Base-by-base conservation (phyloP, 2,329 filamentous ascomycete genomes). In the Fusarium bulbicola region DNA sequence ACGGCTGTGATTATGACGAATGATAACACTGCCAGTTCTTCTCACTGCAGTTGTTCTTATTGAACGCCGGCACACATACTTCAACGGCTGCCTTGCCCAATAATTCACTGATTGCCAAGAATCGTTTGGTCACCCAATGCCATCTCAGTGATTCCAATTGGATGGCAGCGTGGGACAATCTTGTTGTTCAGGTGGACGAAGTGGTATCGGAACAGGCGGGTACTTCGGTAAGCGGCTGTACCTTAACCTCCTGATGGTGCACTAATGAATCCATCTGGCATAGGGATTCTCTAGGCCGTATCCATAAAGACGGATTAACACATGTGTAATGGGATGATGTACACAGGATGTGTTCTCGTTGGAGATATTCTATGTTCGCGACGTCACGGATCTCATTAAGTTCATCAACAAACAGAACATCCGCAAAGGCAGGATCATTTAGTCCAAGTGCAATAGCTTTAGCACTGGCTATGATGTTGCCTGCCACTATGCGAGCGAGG, bases 401-500 rank as follows among this genome's bases (percentile, higher is more conserved):
- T 18, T 26, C 16, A 18, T 16, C 11, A 18, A 18, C n/a, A 5
- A 45, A 13, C 2, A 24, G n/a, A 45, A 7, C n/a, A 24, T 24
- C 5, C 42, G 15, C 15, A 5, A 45, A 24, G 1, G 7, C 16
- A 26, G n/a, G 3, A 40, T 21, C 10, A 7, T 4, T 18, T 8
- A 24, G 11, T 43, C 15, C 6, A 5, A 24, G 5, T 40, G 1
- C 37, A 14, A 8, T 2, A 14, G 0, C 4, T 40, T 40, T 21
- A 40, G 18, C 12, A 40, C 37, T 6, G 0, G 37, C 7, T 34
- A 36, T 9, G 2, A 3, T 14, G 5, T 34, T 1, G 32, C 14
- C 20, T 40, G 7, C 20, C 37, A 2, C 20, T 21, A 1, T 40
- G 5, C 8, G 20, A 21, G 37, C 1, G 4, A 21, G 3, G 1